phyloP scores from a whole-genome alignment of 2,329 filamentous ascomycete species.

The Trichoderma guizhouense region DNA sequence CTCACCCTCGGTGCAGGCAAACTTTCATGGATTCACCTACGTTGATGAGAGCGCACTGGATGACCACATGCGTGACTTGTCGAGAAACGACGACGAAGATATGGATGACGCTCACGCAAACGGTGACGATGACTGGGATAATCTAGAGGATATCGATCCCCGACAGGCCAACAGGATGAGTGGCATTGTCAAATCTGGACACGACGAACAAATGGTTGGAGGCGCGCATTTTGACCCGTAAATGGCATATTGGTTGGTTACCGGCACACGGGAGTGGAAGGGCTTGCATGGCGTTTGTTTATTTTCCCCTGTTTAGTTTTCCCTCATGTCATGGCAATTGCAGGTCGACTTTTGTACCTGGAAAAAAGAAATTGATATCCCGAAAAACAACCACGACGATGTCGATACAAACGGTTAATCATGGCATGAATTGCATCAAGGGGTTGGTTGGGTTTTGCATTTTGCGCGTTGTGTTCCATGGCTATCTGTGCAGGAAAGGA shows the following conservation, averaged over 20 bases:
- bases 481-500: conserved; percentile 20
- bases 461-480: conserved; percentile 23
- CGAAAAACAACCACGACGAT: conserved; percentile 19
- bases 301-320: conserved; percentile 24
- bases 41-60: conserved; percentile 97
- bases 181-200: conserved; percentile 54
- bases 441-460: conserved; percentile 33
- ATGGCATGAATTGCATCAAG: conserved; percentile 39
- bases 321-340: conserved; percentile 23
- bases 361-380: conserved; percentile 28
- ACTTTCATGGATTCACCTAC: conserved; percentile 97
- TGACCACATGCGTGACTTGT: conserved; percentile 65
- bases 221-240: conserved; percentile 62
- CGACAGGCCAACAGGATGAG: conserved; percentile 60
- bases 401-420: conserved; percentile 29
- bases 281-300: conserved; percentile 14
- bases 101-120: conserved; percentile 63
- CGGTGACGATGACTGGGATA: conserved; percentile 50
- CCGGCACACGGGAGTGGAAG: neutral
- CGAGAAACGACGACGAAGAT: conserved; percentile 51
- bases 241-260: conserved; percentile 22
- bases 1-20: conserved; percentile 93
- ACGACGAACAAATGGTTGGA: conserved; percentile 63
- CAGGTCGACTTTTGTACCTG: conserved; percentile 26
- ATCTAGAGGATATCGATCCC: conserved; percentile 52